Evolutionary conservation across 768 basidiomycete species (phyloP), one percentile per base, ranked within the genome.

Genomic region (Mycena leptocephala): DNA sequence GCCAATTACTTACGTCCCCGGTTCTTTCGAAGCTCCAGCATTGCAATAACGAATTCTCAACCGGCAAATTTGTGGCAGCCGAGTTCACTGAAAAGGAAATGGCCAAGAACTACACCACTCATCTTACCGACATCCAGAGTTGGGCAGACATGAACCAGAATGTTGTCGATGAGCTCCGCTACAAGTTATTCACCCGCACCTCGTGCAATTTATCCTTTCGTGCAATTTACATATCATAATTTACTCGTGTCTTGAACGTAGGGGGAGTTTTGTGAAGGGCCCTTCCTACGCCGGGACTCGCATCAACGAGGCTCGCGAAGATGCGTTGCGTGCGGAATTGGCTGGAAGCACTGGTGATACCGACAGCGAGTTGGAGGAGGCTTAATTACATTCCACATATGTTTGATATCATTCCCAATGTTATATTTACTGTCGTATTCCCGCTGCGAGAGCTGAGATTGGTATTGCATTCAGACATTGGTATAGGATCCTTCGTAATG

Each of bases 11-110:
- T 7, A 69, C 11, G 7, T 10, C 28, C 14, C n/a, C 26, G 48
- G 26, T 51, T 1, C 43, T 20, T 51, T 22, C 16, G 14, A 7
- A 71, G 70, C 43, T 71, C 22, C 30, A 53, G 13, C 28, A 35
- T 9, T 41, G 30, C 13, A n/a, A 10, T 20, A 8, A 5, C 2
- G 70, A 71, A 30, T 71, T 24, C n/a, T 61, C 58, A 2, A 71
- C 70, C 18, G 70, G 69, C 8, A 32, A 28, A 33, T 22, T 9
- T n/a, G 43, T 35, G 30, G 18, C 13, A 4, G 22, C 41, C 16
- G 5, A 41, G 16, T 70, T 70, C 33, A 22, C 58, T 1, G 69
- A 70, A 59, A 70, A 70, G 58, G 41, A 61, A 8, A 32, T 46
- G 5, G 18, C 11, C 24, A 28, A 30, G 37, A 0, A 3, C 8